Base-by-base conservation (phyloP, 2,329 filamentous ascomycete genomes). In the Eurotiales sp. region DNA sequence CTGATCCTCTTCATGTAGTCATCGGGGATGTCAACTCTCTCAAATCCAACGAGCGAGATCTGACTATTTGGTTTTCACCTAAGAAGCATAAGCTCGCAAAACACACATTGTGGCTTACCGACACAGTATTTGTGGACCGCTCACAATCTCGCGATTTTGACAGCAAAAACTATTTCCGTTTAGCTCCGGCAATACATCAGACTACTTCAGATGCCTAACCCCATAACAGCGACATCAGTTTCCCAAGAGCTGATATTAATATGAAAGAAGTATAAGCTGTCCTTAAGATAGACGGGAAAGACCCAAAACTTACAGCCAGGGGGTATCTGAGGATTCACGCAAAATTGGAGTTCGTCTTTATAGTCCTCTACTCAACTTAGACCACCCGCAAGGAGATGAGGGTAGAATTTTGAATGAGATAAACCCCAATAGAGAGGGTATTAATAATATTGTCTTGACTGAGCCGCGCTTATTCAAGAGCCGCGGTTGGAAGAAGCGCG, bases 381-480 rank as follows among this genome's bases (percentile, higher is more conserved):
- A 91, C 42, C 86, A 93, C 63, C 91, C 92, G 1, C 84, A 86
- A 32, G 80, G 84, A 8, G 84, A 85, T 3, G 84, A 85, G 44
- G 89, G 87, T 14, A 90, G 90, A 2, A 96, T 90, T 72, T 73
- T 95, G 48, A 84, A 85, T 51, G 88, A 96, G 61, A 80, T 97
- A 60, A 93, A 92, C 65, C 86, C 89, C 0, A 79, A 92, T 44
- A 92, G 87, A 54, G 88, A 96, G 72, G 75, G 88, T 17, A 77
- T 95, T 15, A 91, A 86, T 66, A 75, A 80, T 0, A 75, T 88
- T 51, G 91, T 91, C 0, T 73, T 95, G 63, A 82, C 96, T 37
- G 91, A 97, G 70, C 78, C 81, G 29, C 92, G 91, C 1, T 87
- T n/a, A n/a, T n/a, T n/a, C n/a, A n/a, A n/a, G 91, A 97, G 70